A percentile compares a stretch with the other conserved stretches of the same genome.
Conservation (phyloP, 2,329 filamentous ascomycete species). For the Zalaria sp. region DNA sequence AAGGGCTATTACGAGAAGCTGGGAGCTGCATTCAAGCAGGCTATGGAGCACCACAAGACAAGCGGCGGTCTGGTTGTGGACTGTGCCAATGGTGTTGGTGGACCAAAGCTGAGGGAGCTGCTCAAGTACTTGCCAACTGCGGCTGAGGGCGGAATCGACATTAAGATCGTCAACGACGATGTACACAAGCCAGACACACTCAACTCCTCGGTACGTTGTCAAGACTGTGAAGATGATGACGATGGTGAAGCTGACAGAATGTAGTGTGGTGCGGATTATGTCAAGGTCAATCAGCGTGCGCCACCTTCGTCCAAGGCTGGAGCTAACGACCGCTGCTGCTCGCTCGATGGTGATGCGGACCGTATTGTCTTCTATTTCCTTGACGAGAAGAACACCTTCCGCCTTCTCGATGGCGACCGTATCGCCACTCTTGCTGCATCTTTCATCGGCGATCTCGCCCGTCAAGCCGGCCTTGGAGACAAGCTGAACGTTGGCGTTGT, state of each 20-base stretch:
- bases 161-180: constrained; percentile 85
- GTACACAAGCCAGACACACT: constrained; percentile 78
- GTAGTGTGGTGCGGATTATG: constrained; percentile 86
- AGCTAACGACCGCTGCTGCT: constrained; percentile 68
- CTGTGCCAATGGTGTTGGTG: constrained; percentile 93
- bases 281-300: constrained; percentile 91
- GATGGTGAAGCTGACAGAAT: constrained; percentile 8
- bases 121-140: constrained; percentile 66
- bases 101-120: constrained; percentile 75
- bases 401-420: constrained; percentile 88
- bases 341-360: constrained; percentile 89
- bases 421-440: constrained; percentile 89
- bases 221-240: background rate
- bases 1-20: constrained; percentile 93
- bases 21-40: constrained; percentile 65
- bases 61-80: constrained; percentile 70
- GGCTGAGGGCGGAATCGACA: constrained; percentile 55
- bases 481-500: constrained; percentile 86
- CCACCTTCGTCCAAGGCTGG: constrained; percentile 70
- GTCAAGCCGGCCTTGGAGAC: constrained; percentile 61
- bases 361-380: constrained; percentile 91
- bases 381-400: constrained; percentile 70
- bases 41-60: constrained; percentile 64
- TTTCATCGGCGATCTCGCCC: constrained; percentile 81
- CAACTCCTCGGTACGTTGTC: constrained; percentile 65